These are phyloP conservation scores for Apiospora saccharicola DNA, from an alignment of 2,329 filamentous ascomycete species.

Conservation along the genomic window DNA sequence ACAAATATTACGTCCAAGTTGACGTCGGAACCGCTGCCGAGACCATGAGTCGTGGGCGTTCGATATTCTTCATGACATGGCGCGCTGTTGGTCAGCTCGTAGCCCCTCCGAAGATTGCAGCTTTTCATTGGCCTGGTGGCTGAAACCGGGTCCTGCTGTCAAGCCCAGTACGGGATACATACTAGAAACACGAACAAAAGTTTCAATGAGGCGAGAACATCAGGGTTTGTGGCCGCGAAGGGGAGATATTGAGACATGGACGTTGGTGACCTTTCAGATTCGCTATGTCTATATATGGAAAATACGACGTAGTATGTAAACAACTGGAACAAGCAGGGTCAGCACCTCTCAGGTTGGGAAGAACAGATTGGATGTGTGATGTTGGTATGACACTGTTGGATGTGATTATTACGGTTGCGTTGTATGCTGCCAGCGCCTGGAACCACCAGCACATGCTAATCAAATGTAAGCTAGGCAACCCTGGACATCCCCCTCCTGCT, in stretches of 20 bases:
- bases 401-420: constrained; percentile 9
- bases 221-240: background rate
- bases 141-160: background rate
- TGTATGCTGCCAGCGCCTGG: background rate
- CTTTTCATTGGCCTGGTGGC: background rate
- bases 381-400: constrained; percentile 3
- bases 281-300: background rate
- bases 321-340: background rate
- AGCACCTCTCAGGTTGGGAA: background rate
- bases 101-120: background rate
- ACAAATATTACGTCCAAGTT: background rate
- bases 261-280: background rate
- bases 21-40: background rate
- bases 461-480: background rate
- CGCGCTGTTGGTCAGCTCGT: background rate
- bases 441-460: background rate
- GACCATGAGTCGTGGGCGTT: constrained; percentile 3
- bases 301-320: background rate
- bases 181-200: background rate
- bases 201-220: background rate
- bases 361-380: background rate
- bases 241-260: background rate
- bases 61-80: background rate
- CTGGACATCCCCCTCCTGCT: background rate
- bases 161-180: background rate